A percentile compares a stretch with the other conserved stretches of the same genome.
Evolutionary conservation across 495 filamentous ascomycete genomes (phyloP).

Genomic region (Letharia lupina): DNA sequence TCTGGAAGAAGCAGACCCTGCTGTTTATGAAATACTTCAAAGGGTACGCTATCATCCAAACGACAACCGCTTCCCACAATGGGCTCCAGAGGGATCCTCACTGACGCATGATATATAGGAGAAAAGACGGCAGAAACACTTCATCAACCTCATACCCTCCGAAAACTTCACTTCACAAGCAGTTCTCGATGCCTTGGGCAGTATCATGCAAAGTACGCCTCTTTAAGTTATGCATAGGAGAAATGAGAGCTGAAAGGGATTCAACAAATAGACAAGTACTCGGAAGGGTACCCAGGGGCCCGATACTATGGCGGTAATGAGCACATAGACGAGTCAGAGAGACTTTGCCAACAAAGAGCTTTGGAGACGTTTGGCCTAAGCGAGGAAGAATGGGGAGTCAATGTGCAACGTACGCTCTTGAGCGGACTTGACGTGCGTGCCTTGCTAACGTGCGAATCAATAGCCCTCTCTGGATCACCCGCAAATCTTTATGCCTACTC

Average conservation of each 20-base stretch:
- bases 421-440: neutral
- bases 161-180: conserved; percentile 99
- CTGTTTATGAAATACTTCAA: conserved; percentile 78
- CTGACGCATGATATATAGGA: conserved; percentile 48
- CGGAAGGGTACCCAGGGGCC: conserved; percentile 94
- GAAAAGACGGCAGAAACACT: conserved; percentile 90
- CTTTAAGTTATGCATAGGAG: neutral
- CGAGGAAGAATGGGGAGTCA: conserved; percentile 90
- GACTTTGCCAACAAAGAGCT: conserved; percentile 81
- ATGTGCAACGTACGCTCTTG: conserved; percentile 72
- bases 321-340: conserved; percentile 84
- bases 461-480: conserved; percentile 89
- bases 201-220: conserved; percentile 90
- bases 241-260: conserved; percentile 18
- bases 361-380: conserved; percentile 77
- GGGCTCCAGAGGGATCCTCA: neutral
- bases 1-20: conserved; percentile 77
- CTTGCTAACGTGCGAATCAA: conserved; percentile 21
- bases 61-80: neutral
- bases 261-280: conserved; percentile 77
- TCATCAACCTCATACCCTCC: conserved; percentile 96
- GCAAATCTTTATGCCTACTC: conserved; percentile 96
- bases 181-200: conserved; percentile 90
- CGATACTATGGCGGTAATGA: conserved; percentile 97
- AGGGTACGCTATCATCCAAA: conserved; percentile 49